Base-by-base conservation (phyloP, 2,329 filamentous ascomycete species). In the Byssochlamys sp. region DNA sequence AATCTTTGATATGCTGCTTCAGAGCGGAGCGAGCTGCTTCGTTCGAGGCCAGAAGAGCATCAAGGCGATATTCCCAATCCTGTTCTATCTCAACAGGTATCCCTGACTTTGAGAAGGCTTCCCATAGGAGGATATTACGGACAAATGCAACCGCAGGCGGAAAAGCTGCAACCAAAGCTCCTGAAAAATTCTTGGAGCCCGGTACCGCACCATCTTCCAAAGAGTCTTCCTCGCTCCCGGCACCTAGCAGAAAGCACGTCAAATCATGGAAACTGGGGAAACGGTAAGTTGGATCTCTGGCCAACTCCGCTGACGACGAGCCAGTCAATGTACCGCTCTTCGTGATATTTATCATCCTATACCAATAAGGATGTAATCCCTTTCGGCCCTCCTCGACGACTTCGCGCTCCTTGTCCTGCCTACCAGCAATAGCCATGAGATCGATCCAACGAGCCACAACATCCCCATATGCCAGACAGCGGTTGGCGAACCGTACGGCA, bases 341-440 rank as follows among this genome's bases (percentile, higher is more conserved):
- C 4, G 64, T 70, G 57, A 75, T 75, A 62, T 87, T 86, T 11
- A 86, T 72, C 68, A 87, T 81, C 52, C 77, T 75, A 65, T 87
- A 86, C 84, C 85, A 88, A 67, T 88, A 87, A 10, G 86, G 85
- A 72, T 96, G 90, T 3, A 96, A 79, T 0, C 94, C 94, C 71
- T 90, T 91, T 60, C 84, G 86, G 1, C 91, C 94, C 74, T 97
- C 92, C 69, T 99, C 94, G 1, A 89, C 75, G 2, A 97, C 85
- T 68, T 97, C 92, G 59, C 86, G 87, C 52, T 88, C 83, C 68
- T 91, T 88, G 54, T 84, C 81, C 2, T 76, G 72, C 6, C 68
- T 69, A 2, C 80, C 80, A 11, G 85, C 85, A 14, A 94, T 77
- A 6, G 91, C 92, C 54, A 96, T 79, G 14, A 97, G 82, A 69